Evolutionary conservation across 2,329 filamentous ascomycete genomes (phyloP).

Genomic region (Cladosporium sp.): DNA sequence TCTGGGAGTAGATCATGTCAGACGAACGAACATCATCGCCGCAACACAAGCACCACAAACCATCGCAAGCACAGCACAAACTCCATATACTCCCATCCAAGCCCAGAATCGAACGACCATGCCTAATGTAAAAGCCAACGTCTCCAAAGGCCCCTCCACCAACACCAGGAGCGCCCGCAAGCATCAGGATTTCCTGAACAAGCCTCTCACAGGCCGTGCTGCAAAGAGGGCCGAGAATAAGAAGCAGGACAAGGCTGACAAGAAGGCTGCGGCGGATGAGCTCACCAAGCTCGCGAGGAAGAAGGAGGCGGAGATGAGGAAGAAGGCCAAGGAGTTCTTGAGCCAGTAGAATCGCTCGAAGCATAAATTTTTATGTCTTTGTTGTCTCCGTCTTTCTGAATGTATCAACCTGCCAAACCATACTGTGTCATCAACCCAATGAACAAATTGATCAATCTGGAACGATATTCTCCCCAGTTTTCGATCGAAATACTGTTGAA

Average conservation of each 20-base stretch:
- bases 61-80: not conserved
- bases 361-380: too few relatives aligned
- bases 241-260: slow-evolving; percentile 2
- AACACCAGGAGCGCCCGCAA: not conserved
- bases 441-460: too few relatives aligned
- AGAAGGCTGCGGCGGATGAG: not conserved
- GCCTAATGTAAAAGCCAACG: slow-evolving; percentile 3
- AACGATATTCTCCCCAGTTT: too few relatives aligned
- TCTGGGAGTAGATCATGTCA: too few relatives aligned
- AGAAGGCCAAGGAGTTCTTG: slow-evolving; percentile 5
- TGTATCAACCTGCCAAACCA: too few relatives aligned
- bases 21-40: not conserved
- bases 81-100: not conserved
- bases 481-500: too few relatives aligned
- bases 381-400: too few relatives aligned
- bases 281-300: not conserved
- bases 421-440: too few relatives aligned
- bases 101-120: not conserved
- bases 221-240: slow-evolving; percentile 1
- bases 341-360: not conserved
- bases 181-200: slow-evolving; percentile 6
- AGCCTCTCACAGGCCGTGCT: slow-evolving; percentile 7
- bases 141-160: not conserved
- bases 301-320: slow-evolving; percentile 5
- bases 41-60: too few relatives aligned